Percentiles rank a stretch among this genome's conserved stretches.
Conservation (phyloP, 176 grass and related monocot species). For the Guadua angustifolia region DNA sequence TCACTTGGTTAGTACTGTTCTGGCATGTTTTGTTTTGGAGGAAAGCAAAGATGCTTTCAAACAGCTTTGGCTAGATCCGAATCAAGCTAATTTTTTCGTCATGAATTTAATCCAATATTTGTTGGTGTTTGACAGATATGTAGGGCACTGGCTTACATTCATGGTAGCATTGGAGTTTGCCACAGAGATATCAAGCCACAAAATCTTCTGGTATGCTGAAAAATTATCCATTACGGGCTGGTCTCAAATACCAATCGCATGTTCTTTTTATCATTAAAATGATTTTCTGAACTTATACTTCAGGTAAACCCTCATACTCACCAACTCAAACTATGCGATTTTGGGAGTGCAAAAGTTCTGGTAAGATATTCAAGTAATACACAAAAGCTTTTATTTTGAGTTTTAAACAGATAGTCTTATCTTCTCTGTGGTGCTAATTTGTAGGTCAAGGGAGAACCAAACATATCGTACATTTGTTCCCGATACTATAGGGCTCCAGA, state of each 20-base stretch:
- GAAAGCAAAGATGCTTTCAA: background rate
- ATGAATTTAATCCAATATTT: constrained; percentile 14
- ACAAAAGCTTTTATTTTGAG: background rate
- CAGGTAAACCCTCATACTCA: constrained; percentile 84
- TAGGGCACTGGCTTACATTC: constrained; percentile 80
- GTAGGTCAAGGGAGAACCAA: constrained; percentile 78
- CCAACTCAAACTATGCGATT: constrained; percentile 81
- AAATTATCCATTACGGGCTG: background rate
- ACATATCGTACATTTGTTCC: constrained; percentile 88
- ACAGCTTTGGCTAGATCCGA: background rate
- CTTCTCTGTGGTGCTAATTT: background rate
- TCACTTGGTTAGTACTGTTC: background rate
- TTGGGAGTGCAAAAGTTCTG: constrained; percentile 85
- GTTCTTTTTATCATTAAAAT: constrained; percentile 12
- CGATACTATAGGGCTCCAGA: constrained; percentile 83
- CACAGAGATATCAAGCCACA: constrained; percentile 87
- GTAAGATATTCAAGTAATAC: constrained; percentile 32
- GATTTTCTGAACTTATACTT: background rate
- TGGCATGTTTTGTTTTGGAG: background rate
- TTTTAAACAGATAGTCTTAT: constrained; percentile 12
- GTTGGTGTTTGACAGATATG: constrained; percentile 58
- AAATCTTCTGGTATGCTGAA: constrained; percentile 76
- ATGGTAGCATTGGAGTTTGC: constrained; percentile 79
- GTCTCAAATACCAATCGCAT: background rate
- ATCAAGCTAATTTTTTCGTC: background rate